Evolutionary conservation across 2,329 filamentous ascomycete genomes (phyloP).

Genomic region (Pseudogymnoascus verrucosus): DNA sequence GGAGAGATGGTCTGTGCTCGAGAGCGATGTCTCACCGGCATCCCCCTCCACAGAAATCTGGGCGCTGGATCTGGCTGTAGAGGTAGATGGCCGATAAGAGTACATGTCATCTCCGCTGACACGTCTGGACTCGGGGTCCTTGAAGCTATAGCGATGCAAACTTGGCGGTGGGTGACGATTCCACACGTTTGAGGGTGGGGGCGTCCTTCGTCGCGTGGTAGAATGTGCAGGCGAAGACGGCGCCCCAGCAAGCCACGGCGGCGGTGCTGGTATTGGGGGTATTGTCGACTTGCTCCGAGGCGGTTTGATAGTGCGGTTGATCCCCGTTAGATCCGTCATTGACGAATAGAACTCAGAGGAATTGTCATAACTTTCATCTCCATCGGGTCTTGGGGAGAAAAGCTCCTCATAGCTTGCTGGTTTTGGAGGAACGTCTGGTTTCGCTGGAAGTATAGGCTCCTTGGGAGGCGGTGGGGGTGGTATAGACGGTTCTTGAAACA

Average conservation of each 20-base stretch:
- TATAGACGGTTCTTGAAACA: constrained; percentile 17
- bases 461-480: background rate
- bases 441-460: background rate
- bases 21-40: background rate
- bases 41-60: constrained; percentile 20
- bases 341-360: background rate
- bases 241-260: background rate
- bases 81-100: constrained; percentile 23
- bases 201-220: background rate
- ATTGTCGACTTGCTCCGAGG: background rate
- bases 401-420: background rate
- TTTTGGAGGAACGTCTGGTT: background rate
- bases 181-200: constrained; percentile 16
- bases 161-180: constrained; percentile 21
- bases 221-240: background rate
- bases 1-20: constrained; percentile 10
- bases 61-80: constrained; percentile 26
- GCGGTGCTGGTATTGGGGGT: background rate
- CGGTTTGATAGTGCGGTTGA: background rate
- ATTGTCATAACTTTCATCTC: background rate
- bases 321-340: background rate
- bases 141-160: constrained; percentile 22
- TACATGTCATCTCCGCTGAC: constrained; percentile 24
- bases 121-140: constrained; percentile 22
- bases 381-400: background rate